phyloP scores from a whole-genome alignment of 345 rosid genomes.

The Arabis alpina region DNA sequence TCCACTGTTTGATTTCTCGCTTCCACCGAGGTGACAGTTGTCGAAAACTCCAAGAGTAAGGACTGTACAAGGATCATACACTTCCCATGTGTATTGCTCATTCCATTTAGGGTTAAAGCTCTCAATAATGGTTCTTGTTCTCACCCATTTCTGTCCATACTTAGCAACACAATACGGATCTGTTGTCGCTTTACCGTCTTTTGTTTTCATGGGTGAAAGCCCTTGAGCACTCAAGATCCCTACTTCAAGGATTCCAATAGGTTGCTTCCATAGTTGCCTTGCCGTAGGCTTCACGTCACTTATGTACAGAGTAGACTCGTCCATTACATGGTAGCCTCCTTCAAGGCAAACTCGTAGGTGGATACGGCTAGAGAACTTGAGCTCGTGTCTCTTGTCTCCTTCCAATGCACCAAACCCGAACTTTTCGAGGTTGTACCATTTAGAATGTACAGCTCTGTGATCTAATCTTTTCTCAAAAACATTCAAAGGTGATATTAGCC shows the following conservation, averaged over 20 bases:
- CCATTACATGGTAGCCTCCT: slow-evolving; percentile 95
- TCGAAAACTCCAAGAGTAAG: slow-evolving; percentile 83
- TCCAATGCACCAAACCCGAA: slow-evolving; percentile 80
- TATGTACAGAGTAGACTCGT: slow-evolving; percentile 83
- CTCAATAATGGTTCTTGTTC: slow-evolving; percentile 76
- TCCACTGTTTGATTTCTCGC: slow-evolving; percentile 58
- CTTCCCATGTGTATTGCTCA: slow-evolving; percentile 94
- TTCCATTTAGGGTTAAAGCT: slow-evolving; percentile 81
- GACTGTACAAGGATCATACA: slow-evolving; percentile 80
- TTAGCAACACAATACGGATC: slow-evolving; percentile 90
- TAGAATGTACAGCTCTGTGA: slow-evolving; percentile 75
- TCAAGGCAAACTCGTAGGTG: slow-evolving; percentile 81
- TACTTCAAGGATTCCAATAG: slow-evolving; percentile 84
- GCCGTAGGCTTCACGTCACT: slow-evolving; percentile 90
- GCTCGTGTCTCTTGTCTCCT: slow-evolving; percentile 85
- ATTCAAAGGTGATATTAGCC: slow-evolving; percentile 57
- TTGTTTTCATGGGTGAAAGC: slow-evolving; percentile 75
- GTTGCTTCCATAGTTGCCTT: slow-evolving; percentile 83
- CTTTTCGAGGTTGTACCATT: slow-evolving; percentile 87
- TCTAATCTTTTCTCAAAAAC: slow-evolving; percentile 76
- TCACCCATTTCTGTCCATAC: slow-evolving; percentile 86
- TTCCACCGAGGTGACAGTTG: slow-evolving; percentile 76
- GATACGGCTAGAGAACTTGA: slow-evolving; percentile 73
- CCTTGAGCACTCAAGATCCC: slow-evolving; percentile 86
- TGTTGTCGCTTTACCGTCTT: slow-evolving; percentile 62